phyloP scores from a whole-genome alignment of 2,329 filamentous ascomycete genomes.

The Colletotrichum sidae region DNA sequence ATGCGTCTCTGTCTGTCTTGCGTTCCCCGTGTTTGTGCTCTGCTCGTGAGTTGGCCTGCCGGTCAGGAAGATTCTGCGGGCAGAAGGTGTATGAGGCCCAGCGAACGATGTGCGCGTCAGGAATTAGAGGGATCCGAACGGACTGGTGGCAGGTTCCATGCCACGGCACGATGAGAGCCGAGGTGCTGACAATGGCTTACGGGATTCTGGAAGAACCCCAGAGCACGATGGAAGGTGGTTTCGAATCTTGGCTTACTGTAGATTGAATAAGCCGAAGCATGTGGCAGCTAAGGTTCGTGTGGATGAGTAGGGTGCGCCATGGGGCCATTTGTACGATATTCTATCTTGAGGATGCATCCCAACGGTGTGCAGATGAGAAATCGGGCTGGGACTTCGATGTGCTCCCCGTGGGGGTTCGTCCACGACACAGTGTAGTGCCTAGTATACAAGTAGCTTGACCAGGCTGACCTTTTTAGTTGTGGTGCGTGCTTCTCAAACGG shows the following conservation, averaged over 20 bases:
- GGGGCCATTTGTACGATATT: slow-evolving; percentile 10
- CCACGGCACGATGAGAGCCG: too few species aligned
- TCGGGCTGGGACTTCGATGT: too few species aligned
- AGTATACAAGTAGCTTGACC: background rate
- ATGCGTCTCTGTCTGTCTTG: too few species aligned
- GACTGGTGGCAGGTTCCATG: too few species aligned
- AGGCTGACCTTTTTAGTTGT: slow-evolving; percentile 11
- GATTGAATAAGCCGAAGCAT: slow-evolving; percentile 34
- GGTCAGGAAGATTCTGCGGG: too few species aligned
- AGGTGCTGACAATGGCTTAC: background rate
- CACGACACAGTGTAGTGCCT: background rate
- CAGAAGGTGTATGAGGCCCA: too few species aligned
- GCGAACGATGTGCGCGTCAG: too few species aligned
- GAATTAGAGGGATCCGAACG: too few species aligned
- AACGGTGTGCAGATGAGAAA: background rate
- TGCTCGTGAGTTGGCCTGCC: too few species aligned
- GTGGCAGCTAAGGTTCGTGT: slow-evolving; percentile 30
- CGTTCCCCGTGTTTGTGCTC: too few species aligned
- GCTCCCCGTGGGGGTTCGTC: background rate
- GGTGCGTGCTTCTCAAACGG: slow-evolving; percentile 1
- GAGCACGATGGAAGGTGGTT: slow-evolving; percentile 31
- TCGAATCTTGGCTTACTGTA: slow-evolving; percentile 35
- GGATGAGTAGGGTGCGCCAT: background rate
- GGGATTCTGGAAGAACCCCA: slow-evolving; percentile 25
- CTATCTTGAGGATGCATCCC: slow-evolving; percentile 15